phyloP scores from a whole-genome alignment of 768 basidiomycete species.

The Crucibulum laeve region DNA sequence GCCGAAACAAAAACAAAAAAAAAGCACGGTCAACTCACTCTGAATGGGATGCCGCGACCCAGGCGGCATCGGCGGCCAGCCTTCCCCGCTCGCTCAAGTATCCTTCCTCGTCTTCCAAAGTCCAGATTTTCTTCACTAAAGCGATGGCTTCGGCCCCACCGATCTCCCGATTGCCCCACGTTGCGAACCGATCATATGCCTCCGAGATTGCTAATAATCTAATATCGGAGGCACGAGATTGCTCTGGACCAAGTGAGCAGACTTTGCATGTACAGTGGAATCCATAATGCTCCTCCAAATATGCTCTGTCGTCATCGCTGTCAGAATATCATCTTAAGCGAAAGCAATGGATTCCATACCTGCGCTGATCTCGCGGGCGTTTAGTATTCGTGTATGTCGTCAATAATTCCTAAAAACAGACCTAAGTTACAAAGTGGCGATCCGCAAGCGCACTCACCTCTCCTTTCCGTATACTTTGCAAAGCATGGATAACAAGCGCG shows the following conservation, averaged over 20 bases:
- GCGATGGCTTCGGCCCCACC: constrained; percentile 46
- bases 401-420: constrained; percentile 45
- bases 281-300: constrained; percentile 45
- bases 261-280: constrained; percentile 57
- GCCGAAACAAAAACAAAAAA: constrained; percentile 1
- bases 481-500: constrained; percentile 50
- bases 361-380: constrained; percentile 44
- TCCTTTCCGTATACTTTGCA: constrained; percentile 48
- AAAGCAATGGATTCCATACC: constrained; percentile 26
- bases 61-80: constrained; percentile 56
- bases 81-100: constrained; percentile 64
- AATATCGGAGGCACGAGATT: constrained; percentile 47
- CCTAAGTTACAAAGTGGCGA: constrained; percentile 1
- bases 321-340: background rate
- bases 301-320: constrained; percentile 29
- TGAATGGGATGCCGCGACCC: constrained; percentile 57
- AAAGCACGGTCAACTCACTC: constrained; percentile 39
- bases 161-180: constrained; percentile 44
- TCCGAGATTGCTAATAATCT: constrained; percentile 42
- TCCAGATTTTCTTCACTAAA: constrained; percentile 49
- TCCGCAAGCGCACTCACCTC: constrained; percentile 29
- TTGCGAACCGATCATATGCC: constrained; percentile 38
- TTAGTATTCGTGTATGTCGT: constrained; percentile 62
- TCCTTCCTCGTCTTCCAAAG: constrained; percentile 54
- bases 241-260: constrained; percentile 47